Conservation (phyloP, 225 moss, liverwort and hornwort species). For the Marchantia polymorpha region DNA sequence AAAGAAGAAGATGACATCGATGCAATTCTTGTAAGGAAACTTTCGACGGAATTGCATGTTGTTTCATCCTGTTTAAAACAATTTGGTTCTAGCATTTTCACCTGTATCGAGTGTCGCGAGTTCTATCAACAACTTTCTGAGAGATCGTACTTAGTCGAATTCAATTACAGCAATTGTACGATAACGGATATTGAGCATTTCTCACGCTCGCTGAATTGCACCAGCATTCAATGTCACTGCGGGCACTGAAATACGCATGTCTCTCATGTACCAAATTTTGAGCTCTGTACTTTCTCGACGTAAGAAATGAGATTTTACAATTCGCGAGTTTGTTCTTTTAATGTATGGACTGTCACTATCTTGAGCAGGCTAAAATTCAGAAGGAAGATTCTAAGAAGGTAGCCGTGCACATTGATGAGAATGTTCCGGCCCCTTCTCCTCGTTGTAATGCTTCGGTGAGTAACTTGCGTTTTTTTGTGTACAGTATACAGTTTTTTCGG, state of each 20-base stretch:
- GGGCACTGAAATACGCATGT: too few relatives aligned
- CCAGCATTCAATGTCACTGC: too few relatives aligned
- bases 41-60: background rate
- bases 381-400: conserved; percentile 84
- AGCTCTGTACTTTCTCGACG: background rate
- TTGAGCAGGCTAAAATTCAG: conserved; percentile 67
- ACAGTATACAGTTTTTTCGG: background rate
- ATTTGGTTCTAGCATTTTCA: too few relatives aligned
- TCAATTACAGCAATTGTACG: too few relatives aligned
- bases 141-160: too few relatives aligned
- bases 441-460: conserved; percentile 75
- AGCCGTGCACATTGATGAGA: conserved; percentile 78
- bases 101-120: too few relatives aligned
- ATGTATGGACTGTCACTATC: background rate
- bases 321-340: background rate
- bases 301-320: background rate
- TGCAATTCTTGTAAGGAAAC: conserved; percentile 55
- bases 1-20: conserved; percentile 84
- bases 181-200: too few relatives aligned
- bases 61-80: too few relatives aligned
- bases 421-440: conserved; percentile 79
- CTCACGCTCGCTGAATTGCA: too few relatives aligned
- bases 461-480: background rate
- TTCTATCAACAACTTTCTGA: too few relatives aligned
- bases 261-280: too few relatives aligned